phyloP scores from a whole-genome alignment of 2,329 filamentous ascomycete genomes.

The Diaporthe velutina region DNA sequence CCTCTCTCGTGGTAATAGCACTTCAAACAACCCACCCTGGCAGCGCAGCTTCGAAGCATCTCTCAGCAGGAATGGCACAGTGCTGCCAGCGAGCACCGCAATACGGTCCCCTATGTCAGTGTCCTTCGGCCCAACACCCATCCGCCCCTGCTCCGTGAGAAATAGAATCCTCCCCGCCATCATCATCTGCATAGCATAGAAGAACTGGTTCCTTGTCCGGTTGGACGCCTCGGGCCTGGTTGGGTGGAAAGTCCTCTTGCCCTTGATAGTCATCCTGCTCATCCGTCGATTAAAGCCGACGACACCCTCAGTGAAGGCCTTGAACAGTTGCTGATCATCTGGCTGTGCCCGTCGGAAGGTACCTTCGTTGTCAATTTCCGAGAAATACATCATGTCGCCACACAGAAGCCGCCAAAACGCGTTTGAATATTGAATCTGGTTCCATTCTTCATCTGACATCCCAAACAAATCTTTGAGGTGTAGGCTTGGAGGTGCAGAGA shows the following conservation, averaged over 20 bases:
- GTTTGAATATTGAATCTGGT: background rate
- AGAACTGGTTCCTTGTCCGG: conserved; percentile 1
- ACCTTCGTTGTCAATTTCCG: background rate
- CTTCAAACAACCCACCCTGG: background rate
- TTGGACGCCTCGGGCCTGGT: background rate
- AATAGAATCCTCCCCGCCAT: background rate
- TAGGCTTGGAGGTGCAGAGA: background rate
- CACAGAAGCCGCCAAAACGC: background rate
- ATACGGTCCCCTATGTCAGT: background rate
- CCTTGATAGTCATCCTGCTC: background rate
- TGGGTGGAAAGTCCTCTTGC: conserved; percentile 2
- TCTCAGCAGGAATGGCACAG: background rate
- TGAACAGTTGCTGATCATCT: background rate
- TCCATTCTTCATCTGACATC: background rate
- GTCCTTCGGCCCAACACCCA: background rate
- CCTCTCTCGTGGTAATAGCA: background rate
- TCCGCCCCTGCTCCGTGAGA: background rate
- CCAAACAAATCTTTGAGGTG: background rate
- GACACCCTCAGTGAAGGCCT: background rate
- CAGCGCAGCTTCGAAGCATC: background rate
- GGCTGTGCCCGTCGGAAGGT: background rate
- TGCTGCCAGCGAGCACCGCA: conserved; percentile 2
- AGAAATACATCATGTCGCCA: background rate
- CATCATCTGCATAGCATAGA: conserved; percentile 6
- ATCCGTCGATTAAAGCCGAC: background rate